Conservation (phyloP, 805 yeast genomes). For the Ogataea nitratoaversa region DNA sequence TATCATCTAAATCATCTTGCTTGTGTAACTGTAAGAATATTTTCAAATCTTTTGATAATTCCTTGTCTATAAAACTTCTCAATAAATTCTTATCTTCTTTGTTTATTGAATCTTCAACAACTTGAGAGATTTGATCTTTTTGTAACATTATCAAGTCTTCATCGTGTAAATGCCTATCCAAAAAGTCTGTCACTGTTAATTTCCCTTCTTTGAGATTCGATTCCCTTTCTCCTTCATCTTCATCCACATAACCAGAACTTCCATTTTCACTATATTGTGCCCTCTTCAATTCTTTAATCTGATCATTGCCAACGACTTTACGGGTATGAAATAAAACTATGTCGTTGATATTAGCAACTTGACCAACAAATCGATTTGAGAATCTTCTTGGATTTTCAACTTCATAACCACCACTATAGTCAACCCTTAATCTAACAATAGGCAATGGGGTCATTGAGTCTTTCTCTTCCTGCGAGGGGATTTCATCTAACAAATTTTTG, state of each 20-base stretch:
- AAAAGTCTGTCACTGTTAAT: constrained; percentile 41
- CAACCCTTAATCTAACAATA: constrained; percentile 74
- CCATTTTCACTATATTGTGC: constrained; percentile 26
- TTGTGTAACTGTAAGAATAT: constrained; percentile 42
- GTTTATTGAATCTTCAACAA: constrained; percentile 67
- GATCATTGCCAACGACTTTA: constrained; percentile 20
- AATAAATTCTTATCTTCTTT: constrained; percentile 79
- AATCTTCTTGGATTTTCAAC: constrained; percentile 88
- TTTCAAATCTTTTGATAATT: constrained; percentile 49
- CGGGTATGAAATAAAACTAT: constrained; percentile 66
- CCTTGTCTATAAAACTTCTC: constrained; percentile 55
- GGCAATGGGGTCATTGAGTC: constrained; percentile 60
- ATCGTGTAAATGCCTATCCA: constrained; percentile 57
- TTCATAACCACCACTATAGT: constrained; percentile 85
- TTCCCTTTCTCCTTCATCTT: constrained; percentile 34
- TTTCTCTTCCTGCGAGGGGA: background rate
- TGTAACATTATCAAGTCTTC: constrained; percentile 68
- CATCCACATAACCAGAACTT: constrained; percentile 16
- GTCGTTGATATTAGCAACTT: constrained; percentile 87
- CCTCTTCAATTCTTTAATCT: constrained; percentile 14
- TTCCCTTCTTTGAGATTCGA: constrained; percentile 14
- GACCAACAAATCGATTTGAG: constrained; percentile 85
- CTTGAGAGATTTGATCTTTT: constrained; percentile 68
- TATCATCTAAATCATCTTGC: constrained; percentile 31
- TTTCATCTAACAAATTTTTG: constrained; percentile 24